Conservation (phyloP, 164 flowering plant genomes). For the Tetracentron sinense region DNA sequence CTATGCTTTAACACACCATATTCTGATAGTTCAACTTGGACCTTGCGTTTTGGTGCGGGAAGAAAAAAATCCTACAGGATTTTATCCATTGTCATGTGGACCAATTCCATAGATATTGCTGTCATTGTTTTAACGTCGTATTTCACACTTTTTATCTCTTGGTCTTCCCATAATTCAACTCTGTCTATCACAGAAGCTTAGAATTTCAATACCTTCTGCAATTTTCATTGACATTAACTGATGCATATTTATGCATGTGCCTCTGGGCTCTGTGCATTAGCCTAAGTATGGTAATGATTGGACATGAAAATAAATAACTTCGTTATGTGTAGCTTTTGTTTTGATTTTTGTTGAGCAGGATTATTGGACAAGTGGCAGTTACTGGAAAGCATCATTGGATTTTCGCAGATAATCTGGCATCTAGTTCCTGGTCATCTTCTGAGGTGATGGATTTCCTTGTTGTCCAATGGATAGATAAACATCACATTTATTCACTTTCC, state of each 20-base stretch:
- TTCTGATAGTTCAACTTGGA: background rate
- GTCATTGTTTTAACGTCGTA: too few species aligned
- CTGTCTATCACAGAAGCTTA: too few species aligned
- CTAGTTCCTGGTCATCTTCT: slow-evolving; percentile 29
- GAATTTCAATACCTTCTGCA: too few species aligned
- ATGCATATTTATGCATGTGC: too few species aligned
- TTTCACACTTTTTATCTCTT: too few species aligned
- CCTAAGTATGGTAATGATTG: background rate
- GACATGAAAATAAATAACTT: background rate
- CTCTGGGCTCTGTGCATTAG: too few species aligned
- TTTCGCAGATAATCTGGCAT: slow-evolving; percentile 35
- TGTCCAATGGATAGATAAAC: background rate
- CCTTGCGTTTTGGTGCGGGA: too few species aligned
- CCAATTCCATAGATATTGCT: too few species aligned
- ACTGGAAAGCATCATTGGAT: slow-evolving; percentile 71
- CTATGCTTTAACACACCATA: background rate
- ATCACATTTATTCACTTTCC: background rate
- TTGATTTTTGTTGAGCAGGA: slow-evolving; percentile 41
- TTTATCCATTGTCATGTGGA: too few species aligned
- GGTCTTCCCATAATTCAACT: too few species aligned
- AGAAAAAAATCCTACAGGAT: too few species aligned
- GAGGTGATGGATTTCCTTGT: slow-evolving; percentile 44
- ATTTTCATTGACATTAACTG: too few species aligned
- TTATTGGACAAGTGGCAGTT: slow-evolving; percentile 74
- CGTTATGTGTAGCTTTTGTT: background rate